phyloP scores from a whole-genome alignment of 345 rosid species.

The Acer yangbiense region DNA sequence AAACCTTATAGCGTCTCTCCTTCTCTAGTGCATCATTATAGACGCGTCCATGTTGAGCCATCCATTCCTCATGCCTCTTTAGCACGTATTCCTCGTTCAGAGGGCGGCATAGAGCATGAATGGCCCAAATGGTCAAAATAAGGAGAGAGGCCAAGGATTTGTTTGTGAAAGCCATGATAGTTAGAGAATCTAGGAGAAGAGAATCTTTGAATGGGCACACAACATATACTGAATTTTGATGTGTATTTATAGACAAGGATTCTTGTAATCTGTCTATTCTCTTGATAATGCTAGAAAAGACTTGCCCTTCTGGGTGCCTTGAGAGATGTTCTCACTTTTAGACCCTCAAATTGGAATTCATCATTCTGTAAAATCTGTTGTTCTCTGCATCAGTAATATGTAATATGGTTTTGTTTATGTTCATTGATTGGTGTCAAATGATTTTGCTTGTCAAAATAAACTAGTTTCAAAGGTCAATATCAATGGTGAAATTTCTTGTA shows the following conservation, averaged over 20 bases:
- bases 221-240: background rate
- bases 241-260: conserved; percentile 25
- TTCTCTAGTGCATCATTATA: conserved; percentile 34
- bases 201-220: background rate
- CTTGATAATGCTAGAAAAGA: no score
- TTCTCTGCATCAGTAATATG: background rate
- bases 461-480: no score
- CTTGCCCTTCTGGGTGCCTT: no score
- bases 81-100: conserved; percentile 26
- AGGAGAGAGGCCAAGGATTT: conserved; percentile 21
- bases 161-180: conserved; percentile 17
- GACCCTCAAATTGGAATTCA: no score
- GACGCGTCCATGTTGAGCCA: conserved; percentile 31
- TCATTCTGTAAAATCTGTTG: background rate
- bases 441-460: no score
- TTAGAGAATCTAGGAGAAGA: background rate
- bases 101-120: conserved; percentile 21
- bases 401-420: no score
- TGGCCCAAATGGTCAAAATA: conserved; percentile 23
- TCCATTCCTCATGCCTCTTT: conserved; percentile 41
- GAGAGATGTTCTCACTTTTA: no score
- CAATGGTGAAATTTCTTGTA: no score
- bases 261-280: no score
- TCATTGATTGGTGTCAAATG: no score
- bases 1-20: conserved; percentile 41